phyloP scores from a whole-genome alignment of 2,329 filamentous ascomycete genomes.

The Diplodia mutila region DNA sequence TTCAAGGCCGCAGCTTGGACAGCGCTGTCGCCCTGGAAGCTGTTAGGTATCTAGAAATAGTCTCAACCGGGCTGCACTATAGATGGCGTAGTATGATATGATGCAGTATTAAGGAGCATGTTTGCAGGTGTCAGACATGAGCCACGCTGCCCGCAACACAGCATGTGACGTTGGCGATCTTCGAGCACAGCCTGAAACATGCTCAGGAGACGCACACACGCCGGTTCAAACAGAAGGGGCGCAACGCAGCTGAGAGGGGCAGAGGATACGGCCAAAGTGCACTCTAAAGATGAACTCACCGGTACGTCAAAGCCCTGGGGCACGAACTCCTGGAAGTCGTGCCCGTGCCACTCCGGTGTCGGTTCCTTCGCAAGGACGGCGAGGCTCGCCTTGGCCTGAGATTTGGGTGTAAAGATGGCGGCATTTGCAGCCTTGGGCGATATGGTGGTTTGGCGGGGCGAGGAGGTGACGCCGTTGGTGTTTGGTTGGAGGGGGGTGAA shows the following conservation, averaged over 20 bases:
- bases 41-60: conserved; percentile 15
- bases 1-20: conserved; percentile 37
- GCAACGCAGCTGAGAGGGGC: neutral
- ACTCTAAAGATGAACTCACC: conserved; percentile 42
- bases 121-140: neutral
- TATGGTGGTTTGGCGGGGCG: conserved; percentile 72
- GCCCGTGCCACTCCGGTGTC: conserved; percentile 52
- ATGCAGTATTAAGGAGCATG: neutral
- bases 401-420: conserved; percentile 79
- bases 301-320: conserved; percentile 59
- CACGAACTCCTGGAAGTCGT: conserved; percentile 57
- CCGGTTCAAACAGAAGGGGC: neutral
- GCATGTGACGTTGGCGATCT: neutral
- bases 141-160: neutral
- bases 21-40: conserved; percentile 39
- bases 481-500: conserved; percentile 74
- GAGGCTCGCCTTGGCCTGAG: conserved; percentile 32
- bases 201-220: conserved; percentile 5
- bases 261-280: neutral
- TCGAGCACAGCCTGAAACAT: conserved; percentile 18
- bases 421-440: conserved; percentile 90
- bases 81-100: neutral
- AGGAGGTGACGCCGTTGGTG: conserved; percentile 51
- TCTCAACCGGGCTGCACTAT: neutral
- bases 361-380: conserved; percentile 50